A percentile compares a stretch with the other conserved stretches of the same genome.
Conservation (phyloP, 2,329 filamentous ascomycete genomes). For the Aureobasidium mangrovei region DNA sequence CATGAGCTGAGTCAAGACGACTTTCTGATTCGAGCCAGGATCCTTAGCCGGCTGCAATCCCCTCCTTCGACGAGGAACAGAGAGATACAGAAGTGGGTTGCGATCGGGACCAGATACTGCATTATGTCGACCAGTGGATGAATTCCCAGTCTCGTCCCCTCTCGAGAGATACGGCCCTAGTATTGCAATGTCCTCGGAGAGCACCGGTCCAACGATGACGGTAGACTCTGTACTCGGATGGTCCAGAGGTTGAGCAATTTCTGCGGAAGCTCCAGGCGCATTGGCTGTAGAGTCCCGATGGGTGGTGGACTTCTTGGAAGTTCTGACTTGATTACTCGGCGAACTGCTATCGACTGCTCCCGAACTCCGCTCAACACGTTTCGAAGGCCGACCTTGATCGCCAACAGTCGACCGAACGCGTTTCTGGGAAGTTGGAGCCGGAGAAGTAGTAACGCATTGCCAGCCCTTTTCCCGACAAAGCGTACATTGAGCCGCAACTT, state of each 20-base stretch:
- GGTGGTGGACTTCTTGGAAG: neutral
- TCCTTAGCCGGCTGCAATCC: conserved; percentile 6
- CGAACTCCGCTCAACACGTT: neutral
- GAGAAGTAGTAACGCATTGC: conserved; percentile 4
- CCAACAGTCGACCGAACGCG: neutral
- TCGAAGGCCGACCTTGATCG: neutral
- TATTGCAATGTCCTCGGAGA: conserved; percentile 3
- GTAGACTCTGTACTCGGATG: conserved; percentile 5
- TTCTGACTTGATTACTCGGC: neutral
- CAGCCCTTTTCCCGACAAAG: conserved; percentile 12
- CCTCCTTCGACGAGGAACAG: conserved; percentile 2
- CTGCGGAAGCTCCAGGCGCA: neutral
- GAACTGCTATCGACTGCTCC: neutral
- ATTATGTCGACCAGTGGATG: neutral
- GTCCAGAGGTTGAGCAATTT: conserved; percentile 2
- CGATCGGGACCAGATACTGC: neutral
- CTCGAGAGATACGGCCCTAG: conserved; percentile 1
- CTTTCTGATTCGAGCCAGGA: conserved; percentile 7
- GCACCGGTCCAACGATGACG: conserved; percentile 1
- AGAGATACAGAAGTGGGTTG: conserved; percentile 8
- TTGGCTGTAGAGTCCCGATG: neutral
- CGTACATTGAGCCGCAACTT: neutral
- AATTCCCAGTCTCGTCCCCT: neutral
- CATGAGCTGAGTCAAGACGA: conserved; percentile 1
- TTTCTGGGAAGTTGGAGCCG: neutral